phyloP scores from a whole-genome alignment of 495 filamentous ascomycete genomes.

The Saxophila tyrrhenica region DNA sequence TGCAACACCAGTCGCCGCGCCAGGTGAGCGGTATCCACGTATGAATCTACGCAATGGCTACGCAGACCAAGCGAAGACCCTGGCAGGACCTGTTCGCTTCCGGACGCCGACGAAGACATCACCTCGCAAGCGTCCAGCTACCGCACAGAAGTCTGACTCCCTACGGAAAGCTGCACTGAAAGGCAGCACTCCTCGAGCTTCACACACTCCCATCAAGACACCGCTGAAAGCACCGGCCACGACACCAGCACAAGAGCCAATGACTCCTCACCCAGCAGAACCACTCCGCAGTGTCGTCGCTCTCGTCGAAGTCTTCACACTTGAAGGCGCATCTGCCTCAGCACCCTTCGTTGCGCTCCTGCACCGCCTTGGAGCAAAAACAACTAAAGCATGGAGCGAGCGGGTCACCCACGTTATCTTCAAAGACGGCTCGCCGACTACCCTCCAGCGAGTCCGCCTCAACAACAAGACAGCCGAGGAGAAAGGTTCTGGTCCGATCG shows the following conservation, averaged over 20 bases:
- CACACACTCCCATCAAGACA: conserved; percentile 7
- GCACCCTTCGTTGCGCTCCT: conserved; percentile 74
- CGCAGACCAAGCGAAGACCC: conserved; percentile 8
- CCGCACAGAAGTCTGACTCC: conserved; percentile 9
- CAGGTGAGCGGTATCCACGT: conserved; percentile 4
- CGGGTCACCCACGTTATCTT: conserved; percentile 93
- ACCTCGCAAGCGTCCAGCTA: conserved; percentile 9
- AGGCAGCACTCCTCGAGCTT: neutral
- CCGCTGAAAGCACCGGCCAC: conserved; percentile 14
- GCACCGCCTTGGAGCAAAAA: conserved; percentile 72
- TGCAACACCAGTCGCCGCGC: neutral
- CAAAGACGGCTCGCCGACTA: conserved; percentile 82
- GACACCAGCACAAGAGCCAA: conserved; percentile 14
- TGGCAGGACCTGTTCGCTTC: conserved; percentile 7
- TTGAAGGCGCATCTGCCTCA: conserved; percentile 76
- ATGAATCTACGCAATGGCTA: neutral
- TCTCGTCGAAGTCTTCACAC: conserved; percentile 78
- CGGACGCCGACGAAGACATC: conserved; percentile 9
- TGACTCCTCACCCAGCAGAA: conserved; percentile 19
- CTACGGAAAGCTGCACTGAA: conserved; percentile 12
- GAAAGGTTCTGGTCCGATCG: conserved; percentile 31
- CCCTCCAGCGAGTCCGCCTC: conserved; percentile 73
- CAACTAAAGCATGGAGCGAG: conserved; percentile 74
- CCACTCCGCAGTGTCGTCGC: conserved; percentile 14
- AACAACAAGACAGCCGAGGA: conserved; percentile 60